Base-by-base conservation (phyloP, 106 monocot genomes). In the Xerophyta viscosa region DNA sequence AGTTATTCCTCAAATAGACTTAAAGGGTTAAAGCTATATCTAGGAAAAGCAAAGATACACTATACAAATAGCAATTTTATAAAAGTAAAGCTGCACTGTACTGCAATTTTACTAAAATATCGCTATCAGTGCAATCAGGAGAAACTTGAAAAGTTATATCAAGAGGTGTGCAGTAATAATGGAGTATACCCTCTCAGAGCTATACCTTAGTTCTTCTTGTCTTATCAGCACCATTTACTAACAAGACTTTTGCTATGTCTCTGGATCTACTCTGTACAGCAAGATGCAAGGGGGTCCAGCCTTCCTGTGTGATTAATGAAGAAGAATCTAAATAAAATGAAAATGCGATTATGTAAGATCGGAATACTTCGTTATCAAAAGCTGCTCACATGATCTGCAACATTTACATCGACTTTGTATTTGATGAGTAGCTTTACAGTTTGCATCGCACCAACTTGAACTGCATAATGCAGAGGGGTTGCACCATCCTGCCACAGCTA, bases 361-460 rank as follows among this genome's bases (percentile, higher is more conserved):
- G 56, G 65, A 54, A 50, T 8, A 46, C 29, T 4, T 6, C 8
- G 8, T 50, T 48, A 1, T 11, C 26, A 56, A 11, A 58, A 61
- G 22, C 2, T n/a, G 65, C 88, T 78, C 54, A 88, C 96, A 65
- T 82, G 66, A 77, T 98, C 96, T 14, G 79, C 72, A 67, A 69
- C 71, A 74, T 98, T 98, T 14, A 98, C 74, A 67, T 98, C 96
- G 58, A 82, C 96, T 57, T 80, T 83, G 51, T 79, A 80, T 57
- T 98, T 98, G 15, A 98, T 86, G 20, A 89, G 61, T 29, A 98
- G 64, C 72, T 98, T 98, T 36, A 90, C 90, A 28, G 89, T 86
- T 70, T 90, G 89, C 68, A 86, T 70, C 9, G 96, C 96, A 56
- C 89, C 82, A 69, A 78, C 86, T 98, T 98, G 85, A 68, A 86